Percentiles rank a stretch among this genome's conserved stretches.
Conservation (phyloP, 345 rosid species). For the Bruguiera parviflora region DNA sequence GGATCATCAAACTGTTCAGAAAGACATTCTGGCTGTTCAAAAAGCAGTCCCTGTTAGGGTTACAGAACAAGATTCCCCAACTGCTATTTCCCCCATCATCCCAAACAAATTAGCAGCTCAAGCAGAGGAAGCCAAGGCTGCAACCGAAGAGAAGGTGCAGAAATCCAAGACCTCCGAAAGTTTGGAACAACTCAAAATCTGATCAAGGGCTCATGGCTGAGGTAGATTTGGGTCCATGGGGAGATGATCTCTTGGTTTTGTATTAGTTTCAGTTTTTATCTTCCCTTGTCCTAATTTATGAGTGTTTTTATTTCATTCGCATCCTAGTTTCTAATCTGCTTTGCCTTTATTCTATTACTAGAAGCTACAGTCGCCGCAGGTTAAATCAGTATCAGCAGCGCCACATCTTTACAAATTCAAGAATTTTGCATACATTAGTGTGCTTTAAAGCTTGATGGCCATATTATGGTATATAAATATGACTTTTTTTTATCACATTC, state of each 20-base stretch:
- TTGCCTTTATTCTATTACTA: constrained; percentile 1
- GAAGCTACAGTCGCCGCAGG: constrained; percentile 38
- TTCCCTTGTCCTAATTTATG: constrained; percentile 25
- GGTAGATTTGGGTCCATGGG: neutral
- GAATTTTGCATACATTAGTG: constrained; percentile 4
- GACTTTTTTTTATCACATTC: too few species aligned
- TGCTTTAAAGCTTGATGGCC: neutral
- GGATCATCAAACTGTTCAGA: constrained; percentile 3
- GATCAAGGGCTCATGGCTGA: constrained; percentile 27
- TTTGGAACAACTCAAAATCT: constrained; percentile 59
- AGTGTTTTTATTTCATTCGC: constrained; percentile 25
- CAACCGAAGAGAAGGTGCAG: constrained; percentile 21
- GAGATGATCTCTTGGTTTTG: constrained; percentile 12
- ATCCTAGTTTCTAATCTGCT: neutral
- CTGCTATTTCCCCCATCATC: constrained; percentile 11
- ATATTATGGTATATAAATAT: constrained; percentile 10
- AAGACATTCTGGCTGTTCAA: neutral
- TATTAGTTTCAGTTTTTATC: constrained; percentile 30
- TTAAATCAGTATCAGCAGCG: constrained; percentile 26
- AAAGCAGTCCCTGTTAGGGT: constrained; percentile 2
- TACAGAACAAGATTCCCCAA: constrained; percentile 6
- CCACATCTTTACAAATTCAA: constrained; percentile 20
- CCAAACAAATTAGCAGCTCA: constrained; percentile 14
- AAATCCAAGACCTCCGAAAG: constrained; percentile 39
- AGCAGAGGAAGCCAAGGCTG: constrained; percentile 31